Conservation (phyloP, 768 basidiomycete genomes). For the Kwoniella bestiolae region DNA sequence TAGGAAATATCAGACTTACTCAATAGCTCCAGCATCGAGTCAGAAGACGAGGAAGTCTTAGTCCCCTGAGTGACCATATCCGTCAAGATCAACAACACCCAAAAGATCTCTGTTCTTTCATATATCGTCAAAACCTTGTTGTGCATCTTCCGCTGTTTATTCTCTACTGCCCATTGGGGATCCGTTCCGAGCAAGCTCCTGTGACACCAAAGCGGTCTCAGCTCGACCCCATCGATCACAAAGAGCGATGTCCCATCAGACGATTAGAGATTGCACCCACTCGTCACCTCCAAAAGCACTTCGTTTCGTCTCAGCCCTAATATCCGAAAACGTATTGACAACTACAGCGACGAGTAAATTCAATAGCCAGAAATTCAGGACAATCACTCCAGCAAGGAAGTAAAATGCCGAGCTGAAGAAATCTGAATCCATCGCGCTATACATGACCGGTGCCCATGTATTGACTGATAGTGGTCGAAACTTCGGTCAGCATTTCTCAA, state of each 20-base stretch:
- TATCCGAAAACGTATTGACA: conserved; percentile 86
- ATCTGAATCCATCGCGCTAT: conserved; percentile 83
- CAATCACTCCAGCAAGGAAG: conserved; percentile 79
- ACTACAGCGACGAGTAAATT: conserved; percentile 95
- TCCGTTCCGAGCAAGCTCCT: conserved; percentile 38
- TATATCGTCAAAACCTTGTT: conserved; percentile 34
- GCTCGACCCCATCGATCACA: not conserved
- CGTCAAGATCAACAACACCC: conserved; percentile 43
- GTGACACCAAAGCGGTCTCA: not conserved
- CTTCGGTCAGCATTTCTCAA: not conserved
- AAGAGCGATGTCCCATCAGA: not conserved
- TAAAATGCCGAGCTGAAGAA: conserved; percentile 85
- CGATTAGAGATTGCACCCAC: conserved; percentile 33
- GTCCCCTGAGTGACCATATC: conserved; percentile 46
- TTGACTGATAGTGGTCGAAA: conserved; percentile 53
- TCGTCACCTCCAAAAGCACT: conserved; percentile 84
- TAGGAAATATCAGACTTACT: conserved; percentile 31
- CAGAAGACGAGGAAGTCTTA: conserved; percentile 36
- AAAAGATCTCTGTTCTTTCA: conserved; percentile 47
- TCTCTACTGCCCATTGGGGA: conserved; percentile 37
- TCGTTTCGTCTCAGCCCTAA: conserved; percentile 80
- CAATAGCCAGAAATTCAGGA: conserved; percentile 85
- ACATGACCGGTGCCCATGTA: conserved; percentile 69
- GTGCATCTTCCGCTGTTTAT: conserved; percentile 27
- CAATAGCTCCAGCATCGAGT: conserved; percentile 29